phyloP scores from a whole-genome alignment of 176 grass and related monocot genomes.

The Oryza longistaminata region DNA sequence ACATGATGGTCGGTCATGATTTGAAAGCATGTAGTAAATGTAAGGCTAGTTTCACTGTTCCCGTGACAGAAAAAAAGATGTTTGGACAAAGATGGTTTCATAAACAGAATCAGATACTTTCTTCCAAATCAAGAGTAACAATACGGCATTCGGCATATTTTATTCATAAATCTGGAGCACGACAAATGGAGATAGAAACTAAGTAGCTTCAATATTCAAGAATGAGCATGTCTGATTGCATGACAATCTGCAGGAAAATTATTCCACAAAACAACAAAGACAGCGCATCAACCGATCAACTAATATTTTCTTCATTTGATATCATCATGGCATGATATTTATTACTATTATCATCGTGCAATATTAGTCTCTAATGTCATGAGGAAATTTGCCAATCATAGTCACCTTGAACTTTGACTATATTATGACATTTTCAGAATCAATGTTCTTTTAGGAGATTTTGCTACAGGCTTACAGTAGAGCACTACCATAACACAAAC shows the following conservation, averaged over 20 bases:
- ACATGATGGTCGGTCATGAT: background rate
- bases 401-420: constrained; percentile 45
- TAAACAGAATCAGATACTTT: background rate
- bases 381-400: background rate
- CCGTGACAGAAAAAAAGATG: background rate
- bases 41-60: too few species aligned
- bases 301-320: constrained; percentile 18
- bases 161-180: background rate
- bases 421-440: constrained; percentile 48
- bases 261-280: background rate
- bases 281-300: background rate
- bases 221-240: background rate
- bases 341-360: background rate
- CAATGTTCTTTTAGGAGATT: constrained; percentile 35
- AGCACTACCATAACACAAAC: background rate
- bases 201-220: background rate
- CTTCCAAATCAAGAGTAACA: background rate
- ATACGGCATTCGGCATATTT: background rate
- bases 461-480: background rate
- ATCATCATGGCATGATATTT: background rate
- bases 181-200: background rate
- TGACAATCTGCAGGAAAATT: background rate
- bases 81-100: background rate
- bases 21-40: background rate
- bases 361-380: background rate